Evolutionary conservation across 176 grass and related monocot genomes (phyloP).

Genomic region (Phoenix roebelenii): DNA sequence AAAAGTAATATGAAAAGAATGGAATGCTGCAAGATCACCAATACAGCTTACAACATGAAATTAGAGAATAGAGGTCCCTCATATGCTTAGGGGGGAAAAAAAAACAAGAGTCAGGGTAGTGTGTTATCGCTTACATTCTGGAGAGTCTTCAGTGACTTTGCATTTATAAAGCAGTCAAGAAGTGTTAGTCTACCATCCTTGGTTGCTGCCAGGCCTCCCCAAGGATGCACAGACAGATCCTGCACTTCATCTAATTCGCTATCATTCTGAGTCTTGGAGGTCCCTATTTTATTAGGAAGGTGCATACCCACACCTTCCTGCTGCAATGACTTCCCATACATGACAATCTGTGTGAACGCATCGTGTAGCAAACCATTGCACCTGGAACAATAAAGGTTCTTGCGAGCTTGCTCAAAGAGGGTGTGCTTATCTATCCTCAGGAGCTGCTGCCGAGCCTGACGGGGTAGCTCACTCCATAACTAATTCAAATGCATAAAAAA

Average conservation of each 20-base stretch:
- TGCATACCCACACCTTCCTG: constrained; percentile 32
- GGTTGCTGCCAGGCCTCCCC: constrained; percentile 75
- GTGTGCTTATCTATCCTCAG: constrained; percentile 86
- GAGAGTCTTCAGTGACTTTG: constrained; percentile 53
- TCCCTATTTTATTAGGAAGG: constrained; percentile 13
- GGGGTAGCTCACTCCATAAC: constrained; percentile 78
- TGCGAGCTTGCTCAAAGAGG: constrained; percentile 78
- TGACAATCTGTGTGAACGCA: constrained; percentile 76
- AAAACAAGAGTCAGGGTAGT: no score
- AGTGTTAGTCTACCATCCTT: constrained; percentile 81
- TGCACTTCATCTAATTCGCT: constrained; percentile 35
- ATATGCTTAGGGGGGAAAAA: no score
- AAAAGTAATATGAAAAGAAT: no score
- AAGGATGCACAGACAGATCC: constrained; percentile 67
- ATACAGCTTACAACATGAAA: no score
- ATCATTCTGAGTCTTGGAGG: constrained; percentile 20
- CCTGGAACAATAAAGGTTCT: constrained; percentile 90
- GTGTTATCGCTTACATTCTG: constrained; percentile 57
- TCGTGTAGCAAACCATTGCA: constrained; percentile 88
- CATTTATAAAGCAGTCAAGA: constrained; percentile 73
- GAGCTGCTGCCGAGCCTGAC: constrained; percentile 55
- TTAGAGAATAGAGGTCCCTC: no score
- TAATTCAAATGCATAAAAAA: constrained; percentile 37
- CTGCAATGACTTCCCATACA: constrained; percentile 62
- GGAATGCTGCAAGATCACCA: no score